Evolutionary conservation across 352 stramenopile genomes (phyloP).

Genomic region (Aphanomyces invadans): DNA sequence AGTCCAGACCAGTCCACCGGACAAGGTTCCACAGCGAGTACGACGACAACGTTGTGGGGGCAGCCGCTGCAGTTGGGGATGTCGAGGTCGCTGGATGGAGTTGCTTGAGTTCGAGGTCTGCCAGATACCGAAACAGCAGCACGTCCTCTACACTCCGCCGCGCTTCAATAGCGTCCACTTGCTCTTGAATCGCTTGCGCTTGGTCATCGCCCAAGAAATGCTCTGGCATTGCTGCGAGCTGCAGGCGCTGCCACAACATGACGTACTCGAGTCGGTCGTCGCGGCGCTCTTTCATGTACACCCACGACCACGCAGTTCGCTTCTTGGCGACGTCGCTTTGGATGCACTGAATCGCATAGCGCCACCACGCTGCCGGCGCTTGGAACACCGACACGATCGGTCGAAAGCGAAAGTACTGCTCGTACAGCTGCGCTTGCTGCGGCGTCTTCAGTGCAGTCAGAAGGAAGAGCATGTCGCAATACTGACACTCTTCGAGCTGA

Average conservation of each 20-base stretch:
- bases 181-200: background rate
- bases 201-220: constrained; percentile 29
- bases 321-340: constrained; percentile 53
- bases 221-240: constrained; percentile 33
- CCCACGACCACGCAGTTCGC: constrained; percentile 66
- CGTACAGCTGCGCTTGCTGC: constrained; percentile 67
- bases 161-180: constrained; percentile 65
- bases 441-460: constrained; percentile 59
- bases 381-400: constrained; percentile 41
- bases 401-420: constrained; percentile 65
- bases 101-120: constrained; percentile 45
- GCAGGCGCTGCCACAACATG: constrained; percentile 47
- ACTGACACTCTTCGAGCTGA: constrained; percentile 79
- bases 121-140: constrained; percentile 78
- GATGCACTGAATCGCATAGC: constrained; percentile 64
- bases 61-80: background rate
- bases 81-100: constrained; percentile 13
- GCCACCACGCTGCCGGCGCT: constrained; percentile 59
- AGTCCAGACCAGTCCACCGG: background rate
- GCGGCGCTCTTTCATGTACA: constrained; percentile 73
- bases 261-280: constrained; percentile 69
- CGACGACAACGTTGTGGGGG: background rate
- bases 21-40: constrained; percentile 8
- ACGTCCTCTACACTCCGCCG: constrained; percentile 72
- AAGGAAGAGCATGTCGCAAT: constrained; percentile 80